Base-by-base conservation (phyloP, 805 yeast genomes). In the Saturnispora halmiae region DNA sequence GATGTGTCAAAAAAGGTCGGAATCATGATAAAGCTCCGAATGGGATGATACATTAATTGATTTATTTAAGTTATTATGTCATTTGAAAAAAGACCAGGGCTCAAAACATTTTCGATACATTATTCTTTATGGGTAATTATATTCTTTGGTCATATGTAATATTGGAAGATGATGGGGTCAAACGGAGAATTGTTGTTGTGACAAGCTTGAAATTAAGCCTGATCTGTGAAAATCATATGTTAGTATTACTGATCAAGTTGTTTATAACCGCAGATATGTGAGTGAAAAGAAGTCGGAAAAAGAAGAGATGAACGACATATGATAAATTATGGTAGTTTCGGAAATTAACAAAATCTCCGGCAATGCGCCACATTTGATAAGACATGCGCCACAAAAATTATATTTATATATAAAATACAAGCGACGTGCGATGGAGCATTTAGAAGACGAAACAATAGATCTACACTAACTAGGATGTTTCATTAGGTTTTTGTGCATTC, bases 181-280 rank as follows among this genome's bases (percentile, higher is more conserved):
- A 29, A 36, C n/a, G 25, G 33, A 31, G 34, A 18, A 31, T 18
- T 16, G 33, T 30, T 36, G 33, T 36, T 36, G 31, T 36, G 33
- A 36, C 34, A 37, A 37, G 40, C 22, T 10, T 14, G 26, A 24
- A 13, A 9, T 27, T 37, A 21, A 37, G 15, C 40, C 31, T 24
- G 32, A 30, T 37, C 40, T 37, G 40, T 37, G 6, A 8, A 30
- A 15, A 16, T 7, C 9, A 27, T 7, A 5, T 37, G 34, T 37
- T 37, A 30, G 34, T 37, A 37, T 22, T 18, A 21, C 4, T n/a
- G 9, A 8, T 10, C 6, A n/a, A n/a, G n/a, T n/a, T n/a, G n/a
- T n/a, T n/a, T n/a, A n/a, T n/a, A n/a, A n/a, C n/a, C n/a, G n/a
- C n/a, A n/a, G n/a, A n/a, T n/a, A n/a, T n/a, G n/a, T n/a, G n/a